Evolutionary conservation across 805 yeast species (phyloP).

Genomic region (Lipomyces kockii): DNA sequence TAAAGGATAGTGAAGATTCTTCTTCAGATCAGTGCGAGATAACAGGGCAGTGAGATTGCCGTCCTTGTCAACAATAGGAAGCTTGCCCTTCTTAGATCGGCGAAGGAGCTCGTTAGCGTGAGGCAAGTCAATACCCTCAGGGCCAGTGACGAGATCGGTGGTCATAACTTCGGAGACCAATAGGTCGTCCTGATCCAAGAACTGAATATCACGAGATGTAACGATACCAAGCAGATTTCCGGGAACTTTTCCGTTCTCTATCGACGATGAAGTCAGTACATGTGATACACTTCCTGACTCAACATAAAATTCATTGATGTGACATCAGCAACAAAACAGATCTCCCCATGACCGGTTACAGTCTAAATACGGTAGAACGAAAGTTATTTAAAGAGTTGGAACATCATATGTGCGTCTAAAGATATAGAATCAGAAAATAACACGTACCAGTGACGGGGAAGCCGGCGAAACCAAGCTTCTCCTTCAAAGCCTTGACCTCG

Average conservation of each 20-base stretch:
- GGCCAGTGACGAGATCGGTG: slow-evolving; percentile 79
- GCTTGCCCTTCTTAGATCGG: slow-evolving; percentile 94
- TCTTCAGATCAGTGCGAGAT: slow-evolving; percentile 95
- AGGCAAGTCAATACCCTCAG: slow-evolving; percentile 75
- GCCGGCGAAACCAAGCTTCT: slow-evolving; percentile 85
- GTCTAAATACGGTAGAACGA: slow-evolving; percentile 94
- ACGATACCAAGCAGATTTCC: slow-evolving; percentile 93
- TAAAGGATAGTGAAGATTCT: slow-evolving; percentile 88
- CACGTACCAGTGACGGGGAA: slow-evolving; percentile 98
- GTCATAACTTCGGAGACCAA: slow-evolving; percentile 85
- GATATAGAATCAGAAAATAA: slow-evolving; percentile 8
- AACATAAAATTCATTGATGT: background rate
- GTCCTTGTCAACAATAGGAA: slow-evolving; percentile 82
- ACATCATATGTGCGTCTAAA: slow-evolving; percentile 37
- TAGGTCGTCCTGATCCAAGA: slow-evolving; percentile 72
- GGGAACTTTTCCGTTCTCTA: slow-evolving; percentile 83
- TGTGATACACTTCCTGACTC: background rate
- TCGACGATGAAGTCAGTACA: slow-evolving; percentile 39
- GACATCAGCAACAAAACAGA: slow-evolving; percentile 9
- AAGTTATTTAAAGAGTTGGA: slow-evolving; percentile 66
- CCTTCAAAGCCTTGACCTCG: slow-evolving; percentile 74
- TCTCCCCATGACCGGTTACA: slow-evolving; percentile 38
- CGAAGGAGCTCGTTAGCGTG: slow-evolving; percentile 92
- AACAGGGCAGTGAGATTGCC: slow-evolving; percentile 84
- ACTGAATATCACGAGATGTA: slow-evolving; percentile 96